A percentile compares a stretch with the other conserved stretches of the same genome.
These are phyloP conservation scores for Gigaspora rosea DNA, from an alignment of 192 early-diverging fungal genomes.

Conservation along the genomic window DNA sequence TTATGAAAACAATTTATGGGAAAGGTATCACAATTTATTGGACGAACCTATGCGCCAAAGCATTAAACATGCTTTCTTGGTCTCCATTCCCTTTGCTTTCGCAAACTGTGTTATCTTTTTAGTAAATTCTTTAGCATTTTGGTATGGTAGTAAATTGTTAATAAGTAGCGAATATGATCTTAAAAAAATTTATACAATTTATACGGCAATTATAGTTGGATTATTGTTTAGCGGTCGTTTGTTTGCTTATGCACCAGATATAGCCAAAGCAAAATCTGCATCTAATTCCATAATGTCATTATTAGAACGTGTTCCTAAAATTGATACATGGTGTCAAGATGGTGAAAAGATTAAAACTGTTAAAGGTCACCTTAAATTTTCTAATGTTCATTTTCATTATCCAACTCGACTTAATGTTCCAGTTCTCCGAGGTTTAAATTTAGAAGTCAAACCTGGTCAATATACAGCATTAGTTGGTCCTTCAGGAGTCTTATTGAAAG, in stretches of 20 bases:
- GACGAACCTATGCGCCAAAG: slow-evolving; percentile 45
- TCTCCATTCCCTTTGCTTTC: slow-evolving; percentile 48
- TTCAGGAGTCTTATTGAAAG: no score
- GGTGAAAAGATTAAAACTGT: slow-evolving; percentile 40
- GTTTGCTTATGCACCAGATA: slow-evolving; percentile 52
- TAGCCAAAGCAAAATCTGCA: slow-evolving; percentile 59
- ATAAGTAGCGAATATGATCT: slow-evolving; percentile 23
- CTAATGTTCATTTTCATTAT: no score
- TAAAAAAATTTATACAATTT: slow-evolving; percentile 25
- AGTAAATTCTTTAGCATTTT: slow-evolving; percentile 38
- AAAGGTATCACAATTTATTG: slow-evolving; percentile 43
- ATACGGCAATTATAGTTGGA: slow-evolving; percentile 40
- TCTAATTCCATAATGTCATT: slow-evolving; percentile 53
- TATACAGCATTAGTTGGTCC: no score
- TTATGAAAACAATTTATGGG: slow-evolving; percentile 49
- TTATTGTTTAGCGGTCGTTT: slow-evolving; percentile 51
- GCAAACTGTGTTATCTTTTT: slow-evolving; percentile 48
- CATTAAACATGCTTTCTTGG: slow-evolving; percentile 38
- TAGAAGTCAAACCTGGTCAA: no score
- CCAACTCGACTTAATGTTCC: no score
- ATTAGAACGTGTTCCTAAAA: slow-evolving; percentile 48
- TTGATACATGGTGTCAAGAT: slow-evolving; percentile 42
- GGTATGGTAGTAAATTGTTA: slow-evolving; percentile 30
- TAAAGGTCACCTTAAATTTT: slow-evolving; percentile 16
- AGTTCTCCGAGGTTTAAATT: no score